phyloP scores from a whole-genome alignment of 441 rosid genomes.

The Mallotus japonicus region DNA sequence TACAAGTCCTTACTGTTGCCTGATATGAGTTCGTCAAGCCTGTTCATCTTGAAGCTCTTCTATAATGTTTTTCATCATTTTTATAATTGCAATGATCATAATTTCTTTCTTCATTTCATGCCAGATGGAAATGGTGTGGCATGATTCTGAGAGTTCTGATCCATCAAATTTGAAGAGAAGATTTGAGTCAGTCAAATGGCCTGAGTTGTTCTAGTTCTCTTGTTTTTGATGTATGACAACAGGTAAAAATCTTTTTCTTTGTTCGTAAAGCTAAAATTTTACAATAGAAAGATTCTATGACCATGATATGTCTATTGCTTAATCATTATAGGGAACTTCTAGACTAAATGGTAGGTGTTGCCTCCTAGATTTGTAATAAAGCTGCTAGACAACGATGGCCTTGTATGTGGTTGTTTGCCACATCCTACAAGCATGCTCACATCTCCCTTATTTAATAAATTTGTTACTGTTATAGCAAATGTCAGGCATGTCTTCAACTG shows the following conservation, averaged over 20 bases:
- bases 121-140: slow-evolving; percentile 93
- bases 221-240: slow-evolving; percentile 2
- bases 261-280: background rate
- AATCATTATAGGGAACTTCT: background rate
- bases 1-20: background rate
- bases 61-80: background rate
- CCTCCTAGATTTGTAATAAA: background rate
- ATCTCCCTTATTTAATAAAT: no score
- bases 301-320: background rate
- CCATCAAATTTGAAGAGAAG: slow-evolving; percentile 51
- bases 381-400: background rate
- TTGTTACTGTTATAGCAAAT: background rate
- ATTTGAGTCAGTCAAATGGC: slow-evolving; percentile 62
- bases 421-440: background rate
- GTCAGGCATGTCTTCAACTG: background rate
- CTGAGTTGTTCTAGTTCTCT: slow-evolving; percentile 47
- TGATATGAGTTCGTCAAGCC: background rate
- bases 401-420: background rate
- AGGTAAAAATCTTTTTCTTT: slow-evolving; percentile 24
- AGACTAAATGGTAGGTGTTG: background rate
- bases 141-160: slow-evolving; percentile 55
- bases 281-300: background rate
- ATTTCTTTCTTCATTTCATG: slow-evolving; percentile 19
- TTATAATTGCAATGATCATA: background rate
- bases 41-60: background rate